Conservation (phyloP, 352 stramenopile species). For the Globisporangium splendens region DNA sequence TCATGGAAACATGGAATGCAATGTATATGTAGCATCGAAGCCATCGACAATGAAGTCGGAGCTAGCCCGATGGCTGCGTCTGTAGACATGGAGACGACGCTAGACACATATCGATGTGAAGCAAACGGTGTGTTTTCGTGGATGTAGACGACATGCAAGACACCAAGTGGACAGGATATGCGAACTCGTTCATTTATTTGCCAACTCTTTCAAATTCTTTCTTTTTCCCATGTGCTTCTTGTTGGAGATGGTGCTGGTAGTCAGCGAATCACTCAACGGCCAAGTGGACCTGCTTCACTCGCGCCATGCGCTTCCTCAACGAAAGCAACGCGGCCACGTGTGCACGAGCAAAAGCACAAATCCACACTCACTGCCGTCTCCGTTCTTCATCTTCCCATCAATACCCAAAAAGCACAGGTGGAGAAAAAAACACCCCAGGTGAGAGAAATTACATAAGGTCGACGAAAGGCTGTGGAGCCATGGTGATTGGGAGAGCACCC, state of each 20-base stretch:
- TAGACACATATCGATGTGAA: too few species aligned
- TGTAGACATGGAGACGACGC: too few species aligned
- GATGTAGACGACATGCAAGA: too few species aligned
- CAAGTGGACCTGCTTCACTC: neutral
- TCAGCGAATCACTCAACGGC: too few species aligned
- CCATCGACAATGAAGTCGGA: too few species aligned
- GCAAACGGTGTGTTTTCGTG: too few species aligned
- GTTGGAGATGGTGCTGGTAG: neutral
- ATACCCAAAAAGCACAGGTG: slow-evolving; percentile 3
- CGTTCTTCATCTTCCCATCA: too few species aligned
- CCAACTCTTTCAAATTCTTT: slow-evolving; percentile 31
- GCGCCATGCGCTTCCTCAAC: neutral
- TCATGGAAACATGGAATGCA: too few species aligned
- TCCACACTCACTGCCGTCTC: too few species aligned
- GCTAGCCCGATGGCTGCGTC: too few species aligned
- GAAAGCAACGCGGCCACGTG: neutral
- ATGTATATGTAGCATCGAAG: too few species aligned
- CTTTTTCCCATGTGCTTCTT: slow-evolving; percentile 4
- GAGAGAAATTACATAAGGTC: slow-evolving; percentile 94
- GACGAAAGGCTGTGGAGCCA: slow-evolving; percentile 97
- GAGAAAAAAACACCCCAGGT: slow-evolving; percentile 9
- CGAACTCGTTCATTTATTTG: slow-evolving; percentile 49
- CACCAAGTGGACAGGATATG: slow-evolving; percentile 3
- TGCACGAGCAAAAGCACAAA: neutral
- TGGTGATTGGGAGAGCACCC: slow-evolving; percentile 91